Conservation (phyloP, 371 early-diverging fungal genomes). For the Rhizopus microsporus region DNA sequence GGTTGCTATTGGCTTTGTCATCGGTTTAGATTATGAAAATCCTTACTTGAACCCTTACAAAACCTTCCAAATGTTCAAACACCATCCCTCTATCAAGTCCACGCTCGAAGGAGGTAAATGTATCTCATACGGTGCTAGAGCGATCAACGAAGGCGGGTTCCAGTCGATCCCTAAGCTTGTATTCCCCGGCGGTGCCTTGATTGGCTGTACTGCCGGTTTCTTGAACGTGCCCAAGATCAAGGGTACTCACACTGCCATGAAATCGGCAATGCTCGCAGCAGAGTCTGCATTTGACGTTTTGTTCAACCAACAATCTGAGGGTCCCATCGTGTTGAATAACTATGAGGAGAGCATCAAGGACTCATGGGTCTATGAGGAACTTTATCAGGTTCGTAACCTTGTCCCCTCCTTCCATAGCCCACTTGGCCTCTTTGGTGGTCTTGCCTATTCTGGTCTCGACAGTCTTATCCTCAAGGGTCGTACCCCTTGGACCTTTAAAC, state of each 20-base stretch:
- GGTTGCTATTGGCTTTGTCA: constrained; percentile 87
- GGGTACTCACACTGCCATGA: constrained; percentile 99
- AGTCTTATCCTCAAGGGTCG: constrained; percentile 87
- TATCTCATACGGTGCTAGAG: constrained; percentile 94
- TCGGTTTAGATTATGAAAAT: constrained; percentile 94
- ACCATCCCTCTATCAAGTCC: constrained; percentile 83
- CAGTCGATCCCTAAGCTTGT: constrained; percentile 92
- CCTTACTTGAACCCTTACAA: constrained; percentile 95
- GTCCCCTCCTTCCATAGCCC: constrained; percentile 93
- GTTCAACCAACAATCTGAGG: constrained; percentile 44
- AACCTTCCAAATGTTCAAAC: constrained; percentile 95
- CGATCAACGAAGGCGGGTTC: constrained; percentile 94
- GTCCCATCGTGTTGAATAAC: constrained; percentile 52
- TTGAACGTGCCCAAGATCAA: constrained; percentile 98
- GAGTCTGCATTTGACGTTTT: constrained; percentile 82
- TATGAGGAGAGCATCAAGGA: constrained; percentile 85
- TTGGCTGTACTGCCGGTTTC: constrained; percentile 97
- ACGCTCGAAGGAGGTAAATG: constrained; percentile 92
- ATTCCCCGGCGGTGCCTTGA: constrained; percentile 96
- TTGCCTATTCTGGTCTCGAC: constrained; percentile 89
- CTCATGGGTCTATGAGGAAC: constrained; percentile 94
- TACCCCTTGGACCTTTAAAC: constrained; percentile 93
- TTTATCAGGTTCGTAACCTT: constrained; percentile 89
- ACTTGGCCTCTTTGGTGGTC: constrained; percentile 88
- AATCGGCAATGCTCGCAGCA: constrained; percentile 90